A percentile compares a stretch with the other conserved stretches of the same genome.
phyloP scores from a whole-genome alignment of 371 early-diverging fungal species.

The Mortierella sp. region DNA sequence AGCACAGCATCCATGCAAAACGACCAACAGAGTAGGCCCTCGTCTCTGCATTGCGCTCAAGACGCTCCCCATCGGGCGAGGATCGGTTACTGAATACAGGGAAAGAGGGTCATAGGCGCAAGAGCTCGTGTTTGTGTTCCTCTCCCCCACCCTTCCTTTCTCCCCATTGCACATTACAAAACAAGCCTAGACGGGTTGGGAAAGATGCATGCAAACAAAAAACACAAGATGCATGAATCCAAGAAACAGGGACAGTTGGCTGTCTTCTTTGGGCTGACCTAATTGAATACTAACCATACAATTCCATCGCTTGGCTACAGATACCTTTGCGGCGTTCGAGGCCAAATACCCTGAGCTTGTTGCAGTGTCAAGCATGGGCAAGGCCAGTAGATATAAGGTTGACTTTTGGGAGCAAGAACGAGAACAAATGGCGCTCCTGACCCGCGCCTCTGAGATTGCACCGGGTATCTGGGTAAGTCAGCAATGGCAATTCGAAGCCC shows the following conservation, averaged over 20 bases:
- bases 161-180: background rate
- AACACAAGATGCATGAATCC: conserved; percentile 16
- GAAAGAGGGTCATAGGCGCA: conserved; percentile 1
- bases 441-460: conserved; percentile 65
- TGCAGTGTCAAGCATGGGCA: conserved; percentile 56
- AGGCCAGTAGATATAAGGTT: conserved; percentile 47
- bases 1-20: conserved; percentile 1
- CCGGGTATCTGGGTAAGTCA: conserved; percentile 66
- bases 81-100: background rate
- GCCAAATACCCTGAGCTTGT: conserved; percentile 60
- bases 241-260: background rate
- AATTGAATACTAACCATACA: background rate
- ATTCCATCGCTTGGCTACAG: conserved; percentile 19
- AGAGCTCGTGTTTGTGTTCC: background rate
- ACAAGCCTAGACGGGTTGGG: background rate
- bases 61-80: background rate
- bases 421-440: conserved; percentile 66
- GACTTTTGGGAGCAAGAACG: conserved; percentile 66
- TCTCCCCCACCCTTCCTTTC: no score
- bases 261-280: background rate
- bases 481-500: background rate
- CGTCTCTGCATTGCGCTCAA: no score
- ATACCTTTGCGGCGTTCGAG: conserved; percentile 62
- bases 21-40: background rate
- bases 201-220: conserved; percentile 1